These are phyloP conservation scores for Ascochyta pisi DNA, from an alignment of 2,329 filamentous ascomycete species.

Conservation along the genomic window DNA sequence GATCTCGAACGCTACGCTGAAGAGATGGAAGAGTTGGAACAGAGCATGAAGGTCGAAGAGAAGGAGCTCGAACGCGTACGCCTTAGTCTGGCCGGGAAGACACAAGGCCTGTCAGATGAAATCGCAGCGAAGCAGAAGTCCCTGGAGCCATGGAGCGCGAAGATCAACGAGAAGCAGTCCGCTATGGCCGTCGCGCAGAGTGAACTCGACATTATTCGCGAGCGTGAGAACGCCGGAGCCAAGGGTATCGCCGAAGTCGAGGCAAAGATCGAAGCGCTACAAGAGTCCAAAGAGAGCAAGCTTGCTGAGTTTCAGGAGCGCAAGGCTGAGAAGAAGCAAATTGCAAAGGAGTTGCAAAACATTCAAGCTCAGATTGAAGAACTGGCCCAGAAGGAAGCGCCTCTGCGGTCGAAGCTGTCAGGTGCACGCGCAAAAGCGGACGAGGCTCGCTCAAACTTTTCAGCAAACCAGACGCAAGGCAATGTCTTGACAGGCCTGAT, in stretches of 20 bases:
- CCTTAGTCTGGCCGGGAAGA: conserved; percentile 91
- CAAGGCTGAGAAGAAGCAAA: conserved; percentile 71
- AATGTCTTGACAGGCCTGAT: conserved; percentile 91
- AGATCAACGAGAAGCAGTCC: conserved; percentile 95
- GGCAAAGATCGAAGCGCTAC: conserved; percentile 75
- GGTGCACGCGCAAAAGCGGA: conserved; percentile 93
- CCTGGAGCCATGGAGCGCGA: conserved; percentile 94
- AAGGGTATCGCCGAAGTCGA: conserved; percentile 84
- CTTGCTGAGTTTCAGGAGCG: conserved; percentile 76
- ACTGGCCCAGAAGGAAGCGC: conserved; percentile 78
- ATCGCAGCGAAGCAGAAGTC: conserved; percentile 93
- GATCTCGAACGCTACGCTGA: conserved; percentile 78
- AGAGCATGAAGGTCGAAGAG: conserved; percentile 78
- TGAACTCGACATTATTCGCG: conserved; percentile 87
- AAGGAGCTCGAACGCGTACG: conserved; percentile 82
- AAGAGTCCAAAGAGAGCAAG: conserved; percentile 75
- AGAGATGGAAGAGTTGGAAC: conserved; percentile 79
- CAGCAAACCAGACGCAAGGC: conserved; percentile 88
- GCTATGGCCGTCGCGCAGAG: conserved; percentile 93
- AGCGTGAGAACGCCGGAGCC: conserved; percentile 86
- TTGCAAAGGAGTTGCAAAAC: conserved; percentile 77
- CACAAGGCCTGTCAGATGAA: conserved; percentile 89
- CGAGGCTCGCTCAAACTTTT: conserved; percentile 88
- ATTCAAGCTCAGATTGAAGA: conserved; percentile 76
- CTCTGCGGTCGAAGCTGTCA: conserved; percentile 83